A percentile compares a stretch with the other conserved stretches of the same genome.
Evolutionary conservation across 176 grass and related monocot species (phyloP).

Genomic region (Oryza meyeriana): DNA sequence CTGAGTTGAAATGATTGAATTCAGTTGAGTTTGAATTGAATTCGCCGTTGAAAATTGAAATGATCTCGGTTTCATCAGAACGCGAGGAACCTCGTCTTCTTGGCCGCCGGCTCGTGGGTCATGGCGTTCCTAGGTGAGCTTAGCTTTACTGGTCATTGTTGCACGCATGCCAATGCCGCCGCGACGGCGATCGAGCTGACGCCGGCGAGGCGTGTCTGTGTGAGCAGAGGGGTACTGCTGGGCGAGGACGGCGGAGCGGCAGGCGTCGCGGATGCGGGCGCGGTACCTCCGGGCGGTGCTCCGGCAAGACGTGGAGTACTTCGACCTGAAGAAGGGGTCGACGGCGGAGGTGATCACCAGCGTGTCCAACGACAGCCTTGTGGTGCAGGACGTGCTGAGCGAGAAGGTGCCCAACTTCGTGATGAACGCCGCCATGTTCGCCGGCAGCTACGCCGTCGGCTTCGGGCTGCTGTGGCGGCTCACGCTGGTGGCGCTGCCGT

Average conservation of each 20-base stretch:
- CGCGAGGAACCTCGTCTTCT: constrained; percentile 58
- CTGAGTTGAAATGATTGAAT: neutral
- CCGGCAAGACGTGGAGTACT: constrained; percentile 96
- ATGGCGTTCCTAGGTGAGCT: constrained; percentile 80
- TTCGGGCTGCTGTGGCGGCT: constrained; percentile 71
- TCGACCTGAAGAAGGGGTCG: constrained; percentile 76
- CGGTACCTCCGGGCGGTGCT: constrained; percentile 80
- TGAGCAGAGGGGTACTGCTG: constrained; percentile 87
- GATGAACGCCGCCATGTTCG: constrained; percentile 74
- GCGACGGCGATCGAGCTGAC: neutral
- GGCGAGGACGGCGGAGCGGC: constrained; percentile 82
- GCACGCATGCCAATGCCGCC: neutral
- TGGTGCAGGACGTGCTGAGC: constrained; percentile 82
- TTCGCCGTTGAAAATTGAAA: neutral
- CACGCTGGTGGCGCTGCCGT: constrained; percentile 72
- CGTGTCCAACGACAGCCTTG: constrained; percentile 93
- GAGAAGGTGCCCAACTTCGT: constrained; percentile 99
- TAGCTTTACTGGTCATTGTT: neutral
- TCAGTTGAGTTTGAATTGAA: neutral
- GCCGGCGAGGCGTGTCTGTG: neutral
- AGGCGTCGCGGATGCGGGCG: constrained; percentile 88
- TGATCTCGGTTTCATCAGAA: constrained; percentile 35
- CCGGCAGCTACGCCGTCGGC: constrained; percentile 69
- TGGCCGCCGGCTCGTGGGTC: constrained; percentile 60
- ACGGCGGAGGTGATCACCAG: constrained; percentile 88